phyloP scores from a whole-genome alignment of 2,329 filamentous ascomycete species.

The Colletotrichum noveboracense region DNA sequence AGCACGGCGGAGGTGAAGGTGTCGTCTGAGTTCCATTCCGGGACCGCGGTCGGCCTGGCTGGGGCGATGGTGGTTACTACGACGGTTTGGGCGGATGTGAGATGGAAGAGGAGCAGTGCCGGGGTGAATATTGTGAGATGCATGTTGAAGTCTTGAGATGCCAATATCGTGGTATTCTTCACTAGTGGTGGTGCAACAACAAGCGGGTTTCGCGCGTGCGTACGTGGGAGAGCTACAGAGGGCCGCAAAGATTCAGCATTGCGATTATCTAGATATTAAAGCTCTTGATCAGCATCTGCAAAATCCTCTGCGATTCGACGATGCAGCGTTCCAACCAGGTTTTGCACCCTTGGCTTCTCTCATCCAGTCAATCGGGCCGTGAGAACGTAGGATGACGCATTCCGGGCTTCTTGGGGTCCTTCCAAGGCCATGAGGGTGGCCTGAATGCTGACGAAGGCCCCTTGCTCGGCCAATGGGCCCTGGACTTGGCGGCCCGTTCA shows the following conservation, averaged over 20 bases:
- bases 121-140: not conserved
- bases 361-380: not conserved
- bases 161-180: not conserved
- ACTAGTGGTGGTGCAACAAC: not conserved
- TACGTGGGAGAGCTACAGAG: not conserved
- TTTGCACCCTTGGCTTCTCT: not conserved
- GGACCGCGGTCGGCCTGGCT: slow-evolving; percentile 26
- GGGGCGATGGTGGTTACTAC: slow-evolving; percentile 27
- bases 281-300: not conserved
- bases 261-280: not conserved
- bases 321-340: not conserved
- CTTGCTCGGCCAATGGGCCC: not conserved
- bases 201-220: not conserved
- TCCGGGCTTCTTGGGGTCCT: not conserved
- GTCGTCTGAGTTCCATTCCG: slow-evolving; percentile 36
- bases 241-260: not conserved
- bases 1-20: slow-evolving; percentile 62
- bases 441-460: not conserved
- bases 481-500: not conserved
- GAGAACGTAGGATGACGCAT: slow-evolving; percentile 3
- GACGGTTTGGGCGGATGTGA: not conserved
- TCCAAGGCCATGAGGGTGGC: not conserved
- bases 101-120: not conserved
- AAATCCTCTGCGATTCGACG: not conserved
- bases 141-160: not conserved